phyloP scores from a whole-genome alignment of 1,284 basidiomycete genomes.

The Sanghuangporus weigelae region DNA sequence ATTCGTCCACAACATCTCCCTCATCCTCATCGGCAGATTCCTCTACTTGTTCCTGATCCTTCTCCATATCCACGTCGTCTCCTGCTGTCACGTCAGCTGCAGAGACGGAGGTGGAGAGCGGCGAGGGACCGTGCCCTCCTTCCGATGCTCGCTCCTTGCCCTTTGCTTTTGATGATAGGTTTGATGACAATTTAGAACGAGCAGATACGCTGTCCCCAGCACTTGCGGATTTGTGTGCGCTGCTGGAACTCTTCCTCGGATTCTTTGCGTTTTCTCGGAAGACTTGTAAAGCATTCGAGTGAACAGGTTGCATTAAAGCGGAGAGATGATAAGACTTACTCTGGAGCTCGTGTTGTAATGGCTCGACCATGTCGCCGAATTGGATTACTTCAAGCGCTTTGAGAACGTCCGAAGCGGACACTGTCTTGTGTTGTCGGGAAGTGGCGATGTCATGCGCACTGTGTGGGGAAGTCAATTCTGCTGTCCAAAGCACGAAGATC shows the following conservation, averaged over 20 bases:
- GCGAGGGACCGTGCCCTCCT: slow-evolving; percentile 23
- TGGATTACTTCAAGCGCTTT: slow-evolving; percentile 80
- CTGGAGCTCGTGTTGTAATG: slow-evolving; percentile 67
- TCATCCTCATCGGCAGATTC: slow-evolving; percentile 23
- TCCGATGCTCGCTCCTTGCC: slow-evolving; percentile 21
- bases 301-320: not conserved
- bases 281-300: slow-evolving; percentile 32
- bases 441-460: slow-evolving; percentile 86
- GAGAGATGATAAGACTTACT: slow-evolving; percentile 37
- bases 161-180: slow-evolving; percentile 31
- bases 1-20: slow-evolving; percentile 16
- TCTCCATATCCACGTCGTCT: slow-evolving; percentile 22
- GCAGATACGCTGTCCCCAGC: slow-evolving; percentile 20
- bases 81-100: slow-evolving; percentile 10
- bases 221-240: slow-evolving; percentile 8
- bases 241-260: slow-evolving; percentile 37
- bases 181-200: slow-evolving; percentile 22
- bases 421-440: slow-evolving; percentile 81
- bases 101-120: slow-evolving; percentile 21
- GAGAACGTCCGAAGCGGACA: slow-evolving; percentile 83
- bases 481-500: not conserved
- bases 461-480: not conserved
- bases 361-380: slow-evolving; percentile 68
- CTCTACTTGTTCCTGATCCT: slow-evolving; percentile 24
- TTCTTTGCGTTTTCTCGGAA: slow-evolving; percentile 57